Evolutionary conservation across 2,329 filamentous ascomycete species (phyloP).

Genomic region (Fusarium nelsonii): DNA sequence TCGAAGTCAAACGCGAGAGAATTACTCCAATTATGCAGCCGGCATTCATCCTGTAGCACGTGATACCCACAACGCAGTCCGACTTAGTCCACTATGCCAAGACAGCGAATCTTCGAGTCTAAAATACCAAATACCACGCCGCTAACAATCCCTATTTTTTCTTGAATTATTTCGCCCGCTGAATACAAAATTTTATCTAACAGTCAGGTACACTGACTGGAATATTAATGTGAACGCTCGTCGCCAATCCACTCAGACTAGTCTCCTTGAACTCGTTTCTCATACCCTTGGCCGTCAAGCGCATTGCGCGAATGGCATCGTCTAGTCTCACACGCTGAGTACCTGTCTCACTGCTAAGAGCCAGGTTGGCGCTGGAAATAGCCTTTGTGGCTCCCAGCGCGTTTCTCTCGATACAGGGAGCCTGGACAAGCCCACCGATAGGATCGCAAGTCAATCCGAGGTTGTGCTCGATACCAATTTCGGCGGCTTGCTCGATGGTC

Average conservation of each 20-base stretch:
- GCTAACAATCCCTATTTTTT: slow-evolving; percentile 16
- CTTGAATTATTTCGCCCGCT: slow-evolving; percentile 14
- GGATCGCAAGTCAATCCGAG: slow-evolving; percentile 64
- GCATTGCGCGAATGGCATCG: slow-evolving; percentile 64
- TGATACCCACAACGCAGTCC: slow-evolving; percentile 22
- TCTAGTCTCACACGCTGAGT: slow-evolving; percentile 63
- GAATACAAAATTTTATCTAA: slow-evolving; percentile 39
- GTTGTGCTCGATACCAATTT: slow-evolving; percentile 67
- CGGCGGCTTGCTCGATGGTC: slow-evolving; percentile 64
- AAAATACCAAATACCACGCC: slow-evolving; percentile 10
- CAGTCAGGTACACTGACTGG: slow-evolving; percentile 66
- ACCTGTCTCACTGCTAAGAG: slow-evolving; percentile 59
- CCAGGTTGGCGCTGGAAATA: slow-evolving; percentile 63
- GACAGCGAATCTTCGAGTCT: slow-evolving; percentile 9
- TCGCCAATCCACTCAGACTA: slow-evolving; percentile 63
- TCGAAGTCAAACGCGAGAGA: neutral
- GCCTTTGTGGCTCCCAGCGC: slow-evolving; percentile 64
- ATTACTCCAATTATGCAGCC: neutral
- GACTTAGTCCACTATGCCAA: slow-evolving; percentile 8
- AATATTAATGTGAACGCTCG: slow-evolving; percentile 63
- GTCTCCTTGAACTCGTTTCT: slow-evolving; percentile 67
- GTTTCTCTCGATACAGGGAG: slow-evolving; percentile 65
- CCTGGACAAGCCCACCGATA: slow-evolving; percentile 64
- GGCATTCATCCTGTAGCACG: slow-evolving; percentile 10
- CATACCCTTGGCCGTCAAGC: slow-evolving; percentile 64